phyloP scores from a whole-genome alignment of 345 rosid genomes.

The Kandelia obovata region DNA sequence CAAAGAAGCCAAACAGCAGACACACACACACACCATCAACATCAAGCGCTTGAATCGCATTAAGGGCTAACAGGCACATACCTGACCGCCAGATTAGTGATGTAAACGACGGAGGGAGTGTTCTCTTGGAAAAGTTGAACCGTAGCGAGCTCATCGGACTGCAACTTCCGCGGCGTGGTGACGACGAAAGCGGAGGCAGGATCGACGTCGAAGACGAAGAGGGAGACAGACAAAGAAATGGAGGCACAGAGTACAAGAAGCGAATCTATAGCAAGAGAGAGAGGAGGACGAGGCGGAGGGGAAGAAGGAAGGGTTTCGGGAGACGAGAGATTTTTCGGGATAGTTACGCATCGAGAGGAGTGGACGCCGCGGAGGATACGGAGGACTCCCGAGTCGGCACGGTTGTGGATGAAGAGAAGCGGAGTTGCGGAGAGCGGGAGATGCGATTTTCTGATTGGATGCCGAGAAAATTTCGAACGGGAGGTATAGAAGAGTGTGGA shows the following conservation, averaged over 20 bases:
- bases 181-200: conserved; percentile 71
- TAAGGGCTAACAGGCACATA: conserved; percentile 7
- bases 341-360: conserved; percentile 11
- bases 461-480: conserved; percentile 30
- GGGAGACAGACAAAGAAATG: conserved; percentile 56
- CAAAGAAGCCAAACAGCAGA: not conserved
- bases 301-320: conserved; percentile 1
- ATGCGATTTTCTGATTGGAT: conserved; percentile 30
- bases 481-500: conserved; percentile 39
- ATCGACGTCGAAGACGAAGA: conserved; percentile 49
- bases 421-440: not conserved
- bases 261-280: conserved; percentile 34
- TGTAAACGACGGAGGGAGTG: conserved; percentile 96
- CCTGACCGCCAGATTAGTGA: conserved; percentile 93
- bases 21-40: not conserved
- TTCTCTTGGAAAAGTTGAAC: conserved; percentile 90
- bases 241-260: conserved; percentile 63
- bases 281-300: conserved; percentile 1
- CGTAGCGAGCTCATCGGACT: conserved; percentile 87
- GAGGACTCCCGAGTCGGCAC: conserved; percentile 1
- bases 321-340: not conserved
- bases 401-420: conserved; percentile 12
- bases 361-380: conserved; percentile 12
- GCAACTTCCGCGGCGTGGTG: conserved; percentile 62
- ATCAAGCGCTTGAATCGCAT: not conserved